These are phyloP conservation scores for Kazachstania sp. DNA, from an alignment of 1,139 yeast species.

Conservation along the genomic window DNA sequence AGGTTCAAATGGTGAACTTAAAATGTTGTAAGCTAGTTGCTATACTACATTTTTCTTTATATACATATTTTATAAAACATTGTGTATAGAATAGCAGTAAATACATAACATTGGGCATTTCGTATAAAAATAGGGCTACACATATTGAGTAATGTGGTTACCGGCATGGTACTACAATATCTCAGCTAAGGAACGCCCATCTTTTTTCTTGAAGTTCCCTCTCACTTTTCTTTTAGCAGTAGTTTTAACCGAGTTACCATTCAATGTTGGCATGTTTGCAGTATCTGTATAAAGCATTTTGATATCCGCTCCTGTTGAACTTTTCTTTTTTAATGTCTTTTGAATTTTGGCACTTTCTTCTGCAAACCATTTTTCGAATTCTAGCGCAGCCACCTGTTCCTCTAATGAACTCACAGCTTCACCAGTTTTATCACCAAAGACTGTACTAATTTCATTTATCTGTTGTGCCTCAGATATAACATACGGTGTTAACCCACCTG, in stretches of 20 bases:
- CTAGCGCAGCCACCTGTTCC: slow-evolving; percentile 47
- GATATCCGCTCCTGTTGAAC: slow-evolving; percentile 9
- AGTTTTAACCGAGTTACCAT: slow-evolving; percentile 4
- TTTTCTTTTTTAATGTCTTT: slow-evolving; percentile 31
- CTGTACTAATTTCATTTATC: slow-evolving; percentile 8
- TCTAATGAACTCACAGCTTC: slow-evolving; percentile 12
- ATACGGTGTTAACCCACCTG: slow-evolving; percentile 17
- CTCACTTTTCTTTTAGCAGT: slow-evolving; percentile 14
- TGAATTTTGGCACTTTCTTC: slow-evolving; percentile 53
- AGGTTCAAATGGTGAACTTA: not conserved
- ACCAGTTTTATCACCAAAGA: slow-evolving; percentile 6
- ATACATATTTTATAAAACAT: not conserved
- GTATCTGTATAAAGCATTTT: slow-evolving; percentile 14
- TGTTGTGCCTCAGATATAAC: slow-evolving; percentile 9
- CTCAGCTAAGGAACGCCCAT: slow-evolving; percentile 3
- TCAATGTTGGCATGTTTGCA: slow-evolving; percentile 14
- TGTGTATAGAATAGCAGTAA: no score
- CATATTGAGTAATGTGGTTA: no score
- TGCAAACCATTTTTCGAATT: slow-evolving; percentile 46
- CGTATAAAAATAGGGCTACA: no score
- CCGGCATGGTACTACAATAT: not conserved
- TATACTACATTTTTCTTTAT: not conserved
- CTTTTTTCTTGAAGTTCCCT: slow-evolving; percentile 13
- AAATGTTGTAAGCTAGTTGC: not conserved
- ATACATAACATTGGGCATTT: no score